Conservation (phyloP, 2,329 filamentous ascomycete species). For the Chaetomium globosum region DNA sequence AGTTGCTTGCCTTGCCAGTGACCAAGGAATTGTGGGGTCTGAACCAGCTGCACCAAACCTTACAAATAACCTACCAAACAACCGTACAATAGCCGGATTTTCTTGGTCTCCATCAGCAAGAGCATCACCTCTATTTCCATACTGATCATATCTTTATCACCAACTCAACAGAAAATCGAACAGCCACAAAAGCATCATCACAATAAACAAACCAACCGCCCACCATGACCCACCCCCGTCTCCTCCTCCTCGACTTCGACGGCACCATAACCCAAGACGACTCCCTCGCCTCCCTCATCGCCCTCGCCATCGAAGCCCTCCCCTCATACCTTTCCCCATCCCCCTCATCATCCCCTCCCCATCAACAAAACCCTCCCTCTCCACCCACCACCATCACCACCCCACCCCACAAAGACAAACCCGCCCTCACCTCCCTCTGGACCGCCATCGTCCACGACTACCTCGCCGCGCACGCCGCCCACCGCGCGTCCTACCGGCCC, state of each 20-base stretch:
- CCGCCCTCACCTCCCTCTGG: constrained; percentile 25
- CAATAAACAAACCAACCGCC: background rate
- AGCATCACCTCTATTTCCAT: background rate
- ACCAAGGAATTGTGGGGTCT: background rate
- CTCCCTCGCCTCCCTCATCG: constrained; percentile 54
- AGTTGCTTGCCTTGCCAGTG: background rate
- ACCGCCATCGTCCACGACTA: constrained; percentile 51
- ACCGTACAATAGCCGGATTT: background rate
- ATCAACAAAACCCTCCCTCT: background rate
- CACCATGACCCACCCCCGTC: constrained; percentile 6
- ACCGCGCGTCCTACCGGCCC: constrained; percentile 41
- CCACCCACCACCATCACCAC: constrained; percentile 34
- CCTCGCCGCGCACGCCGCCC: constrained; percentile 43
- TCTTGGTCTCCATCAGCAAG: background rate
- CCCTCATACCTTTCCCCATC: too few species aligned
- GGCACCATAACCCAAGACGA: constrained; percentile 60
- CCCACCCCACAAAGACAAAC: background rate
- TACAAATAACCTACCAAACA: background rate
- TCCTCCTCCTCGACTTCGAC: constrained; percentile 61
- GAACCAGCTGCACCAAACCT: background rate
- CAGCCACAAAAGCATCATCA: background rate
- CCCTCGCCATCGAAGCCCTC: constrained; percentile 45
- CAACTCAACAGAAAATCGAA: background rate
- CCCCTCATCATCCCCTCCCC: background rate
- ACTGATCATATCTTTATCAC: background rate